A percentile compares a stretch with the other conserved stretches of the same genome.
phyloP scores from a whole-genome alignment of 768 basidiomycete genomes.

The Rhizopogon vinicolor region DNA sequence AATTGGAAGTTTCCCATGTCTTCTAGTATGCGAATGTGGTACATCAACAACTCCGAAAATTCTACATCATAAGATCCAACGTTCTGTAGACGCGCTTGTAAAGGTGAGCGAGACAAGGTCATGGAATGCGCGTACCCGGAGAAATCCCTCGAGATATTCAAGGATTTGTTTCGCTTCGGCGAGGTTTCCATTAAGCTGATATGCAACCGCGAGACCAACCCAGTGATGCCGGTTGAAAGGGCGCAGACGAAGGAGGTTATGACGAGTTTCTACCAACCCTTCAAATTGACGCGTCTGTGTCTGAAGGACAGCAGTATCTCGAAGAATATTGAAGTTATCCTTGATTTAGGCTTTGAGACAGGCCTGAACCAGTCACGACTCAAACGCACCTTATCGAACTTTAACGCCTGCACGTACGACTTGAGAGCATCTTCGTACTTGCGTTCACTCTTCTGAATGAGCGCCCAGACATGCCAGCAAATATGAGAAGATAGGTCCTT shows the following conservation, averaged over 20 bases:
- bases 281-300: constrained; percentile 83
- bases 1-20: constrained; percentile 60
- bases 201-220: constrained; percentile 85
- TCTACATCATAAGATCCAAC: constrained; percentile 77
- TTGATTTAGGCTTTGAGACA: constrained; percentile 24
- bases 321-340: constrained; percentile 93
- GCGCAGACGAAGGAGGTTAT: constrained; percentile 72
- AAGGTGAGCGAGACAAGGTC: background rate
- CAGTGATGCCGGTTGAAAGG: constrained; percentile 86
- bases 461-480: constrained; percentile 96
- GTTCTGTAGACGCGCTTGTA: constrained; percentile 40
- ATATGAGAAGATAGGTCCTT: constrained; percentile 88
- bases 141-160: constrained; percentile 61
- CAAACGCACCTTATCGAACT: constrained; percentile 76
- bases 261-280: constrained; percentile 74
- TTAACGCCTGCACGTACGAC: constrained; percentile 85
- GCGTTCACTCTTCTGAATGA: constrained; percentile 91
- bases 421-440: constrained; percentile 93
- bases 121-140: constrained; percentile 49
- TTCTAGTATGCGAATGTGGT: constrained; percentile 70
- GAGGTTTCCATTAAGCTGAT: constrained; percentile 76
- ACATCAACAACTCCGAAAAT: constrained; percentile 78
- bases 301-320: constrained; percentile 86
- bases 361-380: background rate
- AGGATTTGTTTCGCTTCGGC: constrained; percentile 67